phyloP scores from a whole-genome alignment of 2,329 filamentous ascomycete genomes.

The Spiromastix sp. region DNA sequence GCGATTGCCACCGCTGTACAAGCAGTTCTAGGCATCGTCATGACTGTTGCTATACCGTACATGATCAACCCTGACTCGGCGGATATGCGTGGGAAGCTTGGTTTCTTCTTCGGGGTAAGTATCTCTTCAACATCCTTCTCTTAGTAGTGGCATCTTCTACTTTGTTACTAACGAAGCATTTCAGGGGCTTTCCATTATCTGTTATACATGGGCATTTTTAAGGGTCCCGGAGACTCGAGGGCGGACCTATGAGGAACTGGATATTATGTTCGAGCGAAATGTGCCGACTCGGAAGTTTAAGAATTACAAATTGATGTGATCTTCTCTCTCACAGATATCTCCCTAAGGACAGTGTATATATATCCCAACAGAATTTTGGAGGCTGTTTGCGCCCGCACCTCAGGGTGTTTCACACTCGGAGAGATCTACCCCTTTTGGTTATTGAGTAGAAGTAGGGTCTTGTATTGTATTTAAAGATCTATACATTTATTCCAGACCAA shows the following conservation, averaged over 20 bases:
- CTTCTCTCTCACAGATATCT: too few relatives aligned
- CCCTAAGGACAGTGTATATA: too few relatives aligned
- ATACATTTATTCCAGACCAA: too few relatives aligned
- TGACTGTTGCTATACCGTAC: constrained; percentile 31
- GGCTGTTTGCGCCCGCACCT: too few relatives aligned
- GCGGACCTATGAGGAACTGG: constrained; percentile 16
- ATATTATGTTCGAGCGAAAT: constrained; percentile 32
- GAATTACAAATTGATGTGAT: constrained; percentile 8
- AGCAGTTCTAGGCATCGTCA: constrained; percentile 28
- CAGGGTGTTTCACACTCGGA: too few relatives aligned
- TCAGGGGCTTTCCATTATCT: constrained; percentile 9
- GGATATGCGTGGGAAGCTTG: constrained; percentile 24
- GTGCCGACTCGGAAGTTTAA: constrained; percentile 31
- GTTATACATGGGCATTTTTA: constrained; percentile 15
- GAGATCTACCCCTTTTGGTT: too few relatives aligned
- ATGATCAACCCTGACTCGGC: constrained; percentile 29
- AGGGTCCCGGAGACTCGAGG: constrained; percentile 16
- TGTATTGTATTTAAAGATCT: too few relatives aligned
- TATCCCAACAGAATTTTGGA: too few relatives aligned
- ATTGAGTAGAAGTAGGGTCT: too few relatives aligned
- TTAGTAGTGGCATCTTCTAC: not conserved
- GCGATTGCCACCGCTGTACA: constrained; percentile 30
- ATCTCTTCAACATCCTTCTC: constrained; percentile 5
- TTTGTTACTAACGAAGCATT: not conserved
- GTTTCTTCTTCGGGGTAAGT: constrained; percentile 24